A percentile compares a stretch with the other conserved stretches of the same genome.
These are phyloP conservation scores for Poronia punctata DNA, from an alignment of 495 filamentous ascomycete species.

Conservation along the genomic window DNA sequence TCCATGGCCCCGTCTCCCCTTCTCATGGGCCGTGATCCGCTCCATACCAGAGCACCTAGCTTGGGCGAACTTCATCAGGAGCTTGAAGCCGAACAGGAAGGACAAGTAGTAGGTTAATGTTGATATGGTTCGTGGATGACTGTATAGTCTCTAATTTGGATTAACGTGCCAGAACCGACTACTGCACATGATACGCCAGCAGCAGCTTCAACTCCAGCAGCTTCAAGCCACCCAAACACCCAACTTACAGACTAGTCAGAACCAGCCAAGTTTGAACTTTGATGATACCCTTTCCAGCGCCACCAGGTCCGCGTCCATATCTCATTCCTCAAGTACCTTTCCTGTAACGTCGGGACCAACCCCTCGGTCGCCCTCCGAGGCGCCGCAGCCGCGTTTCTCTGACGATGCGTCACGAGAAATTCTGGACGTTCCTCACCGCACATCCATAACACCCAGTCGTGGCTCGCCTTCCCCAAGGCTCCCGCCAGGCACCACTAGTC, in stretches of 20 bases:
- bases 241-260: too few relatives aligned
- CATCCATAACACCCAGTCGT: constrained; percentile 52
- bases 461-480: constrained; percentile 47
- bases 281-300: constrained; percentile 65
- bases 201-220: constrained; percentile 76
- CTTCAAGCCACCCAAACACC: constrained; percentile 45
- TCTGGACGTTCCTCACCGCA: constrained; percentile 41
- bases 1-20: constrained; percentile 50
- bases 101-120: constrained; percentile 63
- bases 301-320: constrained; percentile 50
- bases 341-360: constrained; percentile 28
- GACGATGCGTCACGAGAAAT: constrained; percentile 50
- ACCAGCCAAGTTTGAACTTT: constrained; percentile 43
- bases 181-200: constrained; percentile 77
- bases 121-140: background rate
- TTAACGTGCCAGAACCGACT: constrained; percentile 67
- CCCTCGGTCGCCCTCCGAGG: constrained; percentile 46
- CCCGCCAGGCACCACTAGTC: constrained; percentile 48
- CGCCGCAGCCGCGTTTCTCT: constrained; percentile 49
- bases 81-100: constrained; percentile 91
- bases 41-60: constrained; percentile 63
- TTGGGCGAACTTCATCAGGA: constrained; percentile 95
- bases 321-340: constrained; percentile 16
- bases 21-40: constrained; percentile 50
- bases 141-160: constrained; percentile 4